Evolutionary conservation across 352 stramenopile species (phyloP), one percentile per base, ranked within the genome.

Genomic region (Globisporangium mamillatum): DNA sequence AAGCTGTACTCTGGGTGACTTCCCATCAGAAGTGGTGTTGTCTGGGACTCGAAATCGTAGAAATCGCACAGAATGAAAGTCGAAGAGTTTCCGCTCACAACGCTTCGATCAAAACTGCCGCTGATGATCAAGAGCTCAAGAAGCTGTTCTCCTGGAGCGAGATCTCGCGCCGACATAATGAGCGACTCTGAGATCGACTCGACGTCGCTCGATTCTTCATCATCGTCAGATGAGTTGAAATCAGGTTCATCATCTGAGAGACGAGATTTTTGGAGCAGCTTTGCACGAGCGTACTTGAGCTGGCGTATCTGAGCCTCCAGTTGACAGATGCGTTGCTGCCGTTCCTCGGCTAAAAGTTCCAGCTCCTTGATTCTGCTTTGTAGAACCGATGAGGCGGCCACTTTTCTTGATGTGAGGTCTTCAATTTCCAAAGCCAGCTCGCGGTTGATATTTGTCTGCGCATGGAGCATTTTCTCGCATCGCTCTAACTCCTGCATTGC

Each of bases 41-140:
- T 88, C 75, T 98, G 92, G 0, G 91, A 97, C 71, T 98, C 93
- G 66, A 97, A 98, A 69, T 98, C 91, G 69, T 96, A 98, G 66
- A 98, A 98, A 64, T 98, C 94, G 36, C 95, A 91, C 20, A 98
- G 67, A 7, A 97, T 79, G 68, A 98, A 98, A 16, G 92, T 97
- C 1, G 90, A 97, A 2, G 84, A 78, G 62, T 84, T 93, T 16
- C 75, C 73, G 7, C 79, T 80, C 56, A 97, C 74, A 52, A 81
- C 79, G 12, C 60, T 84, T 38, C 70, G 79, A 64, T 97, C 86
- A 55, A 98, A 92, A 34, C 75, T 76, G 6, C 75, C 93, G 14
- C 72, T 78, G 60, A 94, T 38, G 63, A 98, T 84, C 72, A 83
- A 94, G 48, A 98, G 72, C 79, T 98, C 94, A 27, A 98, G 66